Evolutionary conservation across 768 basidiomycete genomes (phyloP).

Genomic region (Gymnopilus dilepis): DNA sequence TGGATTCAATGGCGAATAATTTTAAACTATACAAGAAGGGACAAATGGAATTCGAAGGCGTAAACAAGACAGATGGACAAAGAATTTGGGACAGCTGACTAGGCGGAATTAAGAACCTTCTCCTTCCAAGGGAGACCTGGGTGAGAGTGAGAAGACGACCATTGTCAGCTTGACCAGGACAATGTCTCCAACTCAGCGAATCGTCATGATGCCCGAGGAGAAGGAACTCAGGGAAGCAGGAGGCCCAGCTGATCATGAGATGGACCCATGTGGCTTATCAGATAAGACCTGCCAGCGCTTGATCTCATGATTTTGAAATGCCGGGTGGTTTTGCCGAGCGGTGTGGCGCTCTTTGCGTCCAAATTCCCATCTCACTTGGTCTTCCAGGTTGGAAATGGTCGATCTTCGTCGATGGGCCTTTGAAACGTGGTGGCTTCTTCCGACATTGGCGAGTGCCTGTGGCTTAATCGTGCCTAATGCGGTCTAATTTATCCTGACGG

Average conservation of each 20-base stretch:
- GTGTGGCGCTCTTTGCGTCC: background rate
- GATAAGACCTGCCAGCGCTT: constrained; percentile 18
- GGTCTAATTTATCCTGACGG: background rate
- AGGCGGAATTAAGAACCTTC: constrained; percentile 1
- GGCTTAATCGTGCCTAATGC: background rate
- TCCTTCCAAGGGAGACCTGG: background rate
- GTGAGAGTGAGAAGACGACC: background rate
- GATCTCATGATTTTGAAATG: constrained; percentile 5
- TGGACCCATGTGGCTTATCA: constrained; percentile 20
- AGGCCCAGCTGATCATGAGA: background rate
- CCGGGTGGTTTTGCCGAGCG: constrained; percentile 1
- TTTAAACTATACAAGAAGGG: background rate
- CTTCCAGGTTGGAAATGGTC: background rate
- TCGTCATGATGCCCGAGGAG: background rate
- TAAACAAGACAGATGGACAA: background rate
- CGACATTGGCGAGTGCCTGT: background rate
- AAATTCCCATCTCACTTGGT: background rate
- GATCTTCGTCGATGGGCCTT: background rate
- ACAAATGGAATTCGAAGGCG: background rate
- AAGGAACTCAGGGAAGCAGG: background rate
- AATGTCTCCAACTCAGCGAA: background rate
- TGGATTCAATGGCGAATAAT: background rate
- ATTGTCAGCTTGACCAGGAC: background rate
- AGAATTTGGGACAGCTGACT: background rate
- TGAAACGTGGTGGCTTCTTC: background rate